A percentile compares a stretch with the other conserved stretches of the same genome.
These are phyloP conservation scores for Leccinum boreale DNA, from an alignment of 768 basidiomycete genomes.

Conservation along the genomic window DNA sequence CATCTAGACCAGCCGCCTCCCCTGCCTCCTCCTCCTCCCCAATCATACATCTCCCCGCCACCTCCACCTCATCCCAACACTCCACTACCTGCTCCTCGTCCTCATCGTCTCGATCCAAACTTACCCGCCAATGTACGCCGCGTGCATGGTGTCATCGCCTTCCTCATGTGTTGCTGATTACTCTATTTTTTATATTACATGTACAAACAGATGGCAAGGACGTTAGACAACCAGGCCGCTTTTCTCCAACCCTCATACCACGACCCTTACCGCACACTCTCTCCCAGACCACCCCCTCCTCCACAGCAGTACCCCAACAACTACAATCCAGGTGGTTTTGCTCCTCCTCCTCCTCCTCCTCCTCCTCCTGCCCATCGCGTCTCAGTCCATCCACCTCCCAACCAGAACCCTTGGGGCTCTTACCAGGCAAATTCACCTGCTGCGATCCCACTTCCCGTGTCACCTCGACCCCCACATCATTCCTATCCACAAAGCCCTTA, in stretches of 20 bases:
- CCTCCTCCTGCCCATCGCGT: slow-evolving; percentile 5
- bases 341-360: slow-evolving; percentile 1
- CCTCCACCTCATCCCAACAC: slow-evolving; percentile 38
- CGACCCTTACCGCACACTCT: slow-evolving; percentile 19
- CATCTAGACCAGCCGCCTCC: slow-evolving; percentile 38
- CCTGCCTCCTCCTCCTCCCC: slow-evolving; percentile 47
- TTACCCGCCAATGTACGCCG: slow-evolving; percentile 61
- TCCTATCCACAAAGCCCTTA: slow-evolving; percentile 11
- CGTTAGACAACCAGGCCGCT: slow-evolving; percentile 48
- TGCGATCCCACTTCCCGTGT: slow-evolving; percentile 17
- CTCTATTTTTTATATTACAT: slow-evolving; percentile 25
- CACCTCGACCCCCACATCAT: slow-evolving; percentile 21
- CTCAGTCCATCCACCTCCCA: slow-evolving; percentile 22
- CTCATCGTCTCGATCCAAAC: slow-evolving; percentile 58
- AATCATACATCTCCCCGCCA: slow-evolving; percentile 27
- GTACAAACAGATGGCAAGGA: slow-evolving; percentile 57
- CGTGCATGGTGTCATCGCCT: slow-evolving; percentile 11
- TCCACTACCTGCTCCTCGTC: slow-evolving; percentile 63
- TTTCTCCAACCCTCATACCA: slow-evolving; percentile 24
- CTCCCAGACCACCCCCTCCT: slow-evolving; percentile 26
- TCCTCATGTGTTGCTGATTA: slow-evolving; percentile 12
- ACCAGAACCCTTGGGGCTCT: slow-evolving; percentile 25
- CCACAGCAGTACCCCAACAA: slow-evolving; percentile 16
- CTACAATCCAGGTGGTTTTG: slow-evolving; percentile 15
- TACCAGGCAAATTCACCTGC: slow-evolving; percentile 9